phyloP scores from a whole-genome alignment of 192 early-diverging fungal species.

The Jimgerdemannia flammicorona region DNA sequence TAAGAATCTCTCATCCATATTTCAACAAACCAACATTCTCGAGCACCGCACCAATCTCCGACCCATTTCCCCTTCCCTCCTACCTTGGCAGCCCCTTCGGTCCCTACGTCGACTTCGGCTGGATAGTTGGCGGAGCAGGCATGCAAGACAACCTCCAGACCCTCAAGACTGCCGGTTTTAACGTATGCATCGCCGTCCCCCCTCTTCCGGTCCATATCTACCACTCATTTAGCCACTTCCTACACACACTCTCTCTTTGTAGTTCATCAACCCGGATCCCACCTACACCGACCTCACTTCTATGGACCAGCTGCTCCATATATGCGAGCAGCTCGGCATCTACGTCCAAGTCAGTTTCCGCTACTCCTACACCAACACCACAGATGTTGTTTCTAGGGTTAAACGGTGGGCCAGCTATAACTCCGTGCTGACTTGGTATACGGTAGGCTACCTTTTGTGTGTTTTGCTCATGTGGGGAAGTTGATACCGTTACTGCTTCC shows the following conservation, averaged over 20 bases:
- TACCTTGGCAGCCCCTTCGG: slow-evolving; percentile 3
- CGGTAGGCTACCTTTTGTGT: slow-evolving; percentile 3
- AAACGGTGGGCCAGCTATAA: slow-evolving; percentile 9
- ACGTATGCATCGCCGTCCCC: neutral
- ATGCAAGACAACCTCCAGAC: slow-evolving; percentile 6
- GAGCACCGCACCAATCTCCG: neutral
- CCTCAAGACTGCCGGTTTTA: slow-evolving; percentile 15
- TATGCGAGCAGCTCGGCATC: slow-evolving; percentile 14
- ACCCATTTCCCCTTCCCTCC: neutral
- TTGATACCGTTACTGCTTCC: neutral
- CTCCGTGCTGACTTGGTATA: slow-evolving; percentile 21
- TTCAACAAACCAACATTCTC: neutral
- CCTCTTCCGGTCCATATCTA: neutral
- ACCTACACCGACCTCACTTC: slow-evolving; percentile 11
- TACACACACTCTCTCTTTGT: neutral
- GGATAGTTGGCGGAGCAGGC: slow-evolving; percentile 2
- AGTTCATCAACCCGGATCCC: slow-evolving; percentile 17
- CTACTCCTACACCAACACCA: slow-evolving; percentile 9
- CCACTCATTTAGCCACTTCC: neutral
- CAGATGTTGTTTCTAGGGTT: slow-evolving; percentile 7
- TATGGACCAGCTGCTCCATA: slow-evolving; percentile 6
- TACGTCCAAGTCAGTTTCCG: slow-evolving; percentile 22
- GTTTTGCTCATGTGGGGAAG: neutral
- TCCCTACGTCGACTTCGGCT: slow-evolving; percentile 15
- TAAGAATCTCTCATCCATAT: neutral